These are phyloP conservation scores for Gnomoniopsis sp. DNA, from an alignment of 2,329 filamentous ascomycete species.

Conservation along the genomic window DNA sequence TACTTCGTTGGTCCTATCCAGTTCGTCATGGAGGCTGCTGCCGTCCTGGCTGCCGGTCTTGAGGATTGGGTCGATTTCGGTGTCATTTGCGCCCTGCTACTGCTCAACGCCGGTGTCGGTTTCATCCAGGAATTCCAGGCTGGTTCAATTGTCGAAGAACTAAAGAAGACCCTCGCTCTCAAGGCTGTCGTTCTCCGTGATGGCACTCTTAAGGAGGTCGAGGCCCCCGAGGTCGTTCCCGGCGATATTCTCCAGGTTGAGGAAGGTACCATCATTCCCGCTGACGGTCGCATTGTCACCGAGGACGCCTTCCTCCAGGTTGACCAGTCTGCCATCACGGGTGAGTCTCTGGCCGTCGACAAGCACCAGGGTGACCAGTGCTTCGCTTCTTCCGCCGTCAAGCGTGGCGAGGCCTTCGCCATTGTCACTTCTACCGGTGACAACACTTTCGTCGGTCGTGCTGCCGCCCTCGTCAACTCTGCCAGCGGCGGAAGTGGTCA, in stretches of 20 bases:
- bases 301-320: slow-evolving; percentile 83
- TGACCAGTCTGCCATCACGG: slow-evolving; percentile 88
- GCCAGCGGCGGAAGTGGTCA: slow-evolving; percentile 74
- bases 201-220: slow-evolving; percentile 71
- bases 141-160: slow-evolving; percentile 82
- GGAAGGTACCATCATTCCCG: slow-evolving; percentile 88
- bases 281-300: slow-evolving; percentile 81
- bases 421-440: slow-evolving; percentile 83
- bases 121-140: slow-evolving; percentile 90
- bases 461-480: slow-evolving; percentile 78
- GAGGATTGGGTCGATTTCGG: slow-evolving; percentile 91
- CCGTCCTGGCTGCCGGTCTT: slow-evolving; percentile 66
- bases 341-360: slow-evolving; percentile 87
- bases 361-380: slow-evolving; percentile 79
- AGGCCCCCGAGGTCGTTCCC: slow-evolving; percentile 80
- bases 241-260: slow-evolving; percentile 88
- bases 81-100: slow-evolving; percentile 78
- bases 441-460: slow-evolving; percentile 85
- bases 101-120: slow-evolving; percentile 82
- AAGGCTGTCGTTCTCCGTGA: slow-evolving; percentile 87
- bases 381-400: slow-evolving; percentile 84
- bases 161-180: slow-evolving; percentile 86
- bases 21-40: slow-evolving; percentile 72
- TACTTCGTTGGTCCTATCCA: slow-evolving; percentile 90
- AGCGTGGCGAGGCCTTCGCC: slow-evolving; percentile 83